These are phyloP conservation scores for Dothidotthia symphoricarpi DNA, from an alignment of 2,329 filamentous ascomycete genomes.

Conservation along the genomic window DNA sequence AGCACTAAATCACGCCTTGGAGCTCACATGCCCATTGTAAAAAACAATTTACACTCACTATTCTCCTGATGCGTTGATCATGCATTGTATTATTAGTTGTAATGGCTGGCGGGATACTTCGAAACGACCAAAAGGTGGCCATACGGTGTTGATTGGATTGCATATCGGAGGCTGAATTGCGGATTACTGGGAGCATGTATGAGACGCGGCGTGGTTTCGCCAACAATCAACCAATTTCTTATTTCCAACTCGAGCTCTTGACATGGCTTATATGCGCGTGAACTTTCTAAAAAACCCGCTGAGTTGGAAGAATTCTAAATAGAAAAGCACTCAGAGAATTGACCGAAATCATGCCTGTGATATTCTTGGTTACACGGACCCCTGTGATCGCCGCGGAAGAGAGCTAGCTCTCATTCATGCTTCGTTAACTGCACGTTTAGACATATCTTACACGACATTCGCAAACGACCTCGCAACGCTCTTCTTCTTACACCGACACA, in stretches of 20 bases:
- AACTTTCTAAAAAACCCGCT: no score
- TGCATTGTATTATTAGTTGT: constrained; percentile 9
- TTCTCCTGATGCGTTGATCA: constrained; percentile 1
- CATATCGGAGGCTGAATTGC: neutral
- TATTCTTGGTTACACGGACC: constrained; percentile 8
- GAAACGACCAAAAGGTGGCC: neutral
- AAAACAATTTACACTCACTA: constrained; percentile 2
- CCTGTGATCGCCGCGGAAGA: constrained; percentile 19
- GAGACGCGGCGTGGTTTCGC: neutral
- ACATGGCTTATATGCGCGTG: no score
- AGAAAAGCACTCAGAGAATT: no score
- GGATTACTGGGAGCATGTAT: neutral
- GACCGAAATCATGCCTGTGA: no score
- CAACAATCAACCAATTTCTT: neutral
- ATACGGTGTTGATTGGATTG: constrained; percentile 3
- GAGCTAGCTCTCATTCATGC: constrained; percentile 3
- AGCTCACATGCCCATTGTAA: no score
- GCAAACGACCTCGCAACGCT: no score
- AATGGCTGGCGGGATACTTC: neutral
- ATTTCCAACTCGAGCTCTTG: neutral
- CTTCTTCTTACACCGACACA: no score
- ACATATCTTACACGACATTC: no score
- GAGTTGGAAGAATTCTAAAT: no score
- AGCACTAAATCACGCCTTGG: no score
- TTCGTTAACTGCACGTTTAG: no score